Conservation (phyloP, 345 rosid species). For the Alliaria petiolata region DNA sequence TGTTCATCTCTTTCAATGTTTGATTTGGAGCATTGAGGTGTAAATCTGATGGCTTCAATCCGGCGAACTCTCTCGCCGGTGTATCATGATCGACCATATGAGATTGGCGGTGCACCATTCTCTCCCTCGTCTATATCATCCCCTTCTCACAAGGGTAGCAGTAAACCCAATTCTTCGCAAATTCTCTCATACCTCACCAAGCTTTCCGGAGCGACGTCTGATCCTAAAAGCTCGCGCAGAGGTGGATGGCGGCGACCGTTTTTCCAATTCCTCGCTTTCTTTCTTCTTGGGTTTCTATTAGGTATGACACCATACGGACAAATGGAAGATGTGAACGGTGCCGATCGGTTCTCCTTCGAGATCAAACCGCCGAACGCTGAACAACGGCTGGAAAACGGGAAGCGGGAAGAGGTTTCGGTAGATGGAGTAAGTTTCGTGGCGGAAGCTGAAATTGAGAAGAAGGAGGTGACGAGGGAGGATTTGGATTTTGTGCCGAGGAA, state of each 20-base stretch:
- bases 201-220: conserved; percentile 25
- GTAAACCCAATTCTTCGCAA: conserved; percentile 40
- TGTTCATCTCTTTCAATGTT: background rate
- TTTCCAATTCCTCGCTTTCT: conserved; percentile 55
- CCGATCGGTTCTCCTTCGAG: conserved; percentile 58
- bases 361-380: conserved; percentile 56
- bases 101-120: conserved; percentile 40
- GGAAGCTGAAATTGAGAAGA: conserved; percentile 14
- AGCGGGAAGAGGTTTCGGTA: conserved; percentile 27
- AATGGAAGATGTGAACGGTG: conserved; percentile 38
- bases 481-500: conserved; percentile 48
- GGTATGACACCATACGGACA: conserved; percentile 66
- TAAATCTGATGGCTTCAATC: conserved; percentile 66
- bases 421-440: conserved; percentile 37
- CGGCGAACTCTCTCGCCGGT: conserved; percentile 90
- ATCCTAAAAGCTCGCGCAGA: conserved; percentile 43
- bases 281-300: conserved; percentile 55
- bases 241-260: conserved; percentile 57
- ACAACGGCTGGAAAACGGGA: conserved; percentile 32
- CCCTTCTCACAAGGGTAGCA: conserved; percentile 34
- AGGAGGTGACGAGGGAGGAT: too few species aligned
- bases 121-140: conserved; percentile 25
- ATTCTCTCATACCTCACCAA: conserved; percentile 24
- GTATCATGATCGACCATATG: conserved; percentile 52
- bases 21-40: conserved; percentile 8